These are phyloP conservation scores for Cystobasidium pallidum DNA, from an alignment of 1,284 basidiomycete genomes.

Conservation along the genomic window DNA sequence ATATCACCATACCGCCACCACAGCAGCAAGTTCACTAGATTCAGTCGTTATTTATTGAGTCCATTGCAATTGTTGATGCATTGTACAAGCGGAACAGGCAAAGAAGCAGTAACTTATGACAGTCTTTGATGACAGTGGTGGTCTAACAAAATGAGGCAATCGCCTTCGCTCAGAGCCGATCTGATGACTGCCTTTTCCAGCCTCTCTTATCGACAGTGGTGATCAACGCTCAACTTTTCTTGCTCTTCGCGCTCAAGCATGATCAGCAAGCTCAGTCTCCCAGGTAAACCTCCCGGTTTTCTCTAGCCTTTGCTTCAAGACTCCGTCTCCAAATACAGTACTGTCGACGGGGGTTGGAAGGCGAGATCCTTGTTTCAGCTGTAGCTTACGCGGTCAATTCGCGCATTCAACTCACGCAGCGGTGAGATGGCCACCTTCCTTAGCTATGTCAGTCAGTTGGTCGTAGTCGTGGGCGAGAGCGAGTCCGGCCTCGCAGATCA, in stretches of 20 bases:
- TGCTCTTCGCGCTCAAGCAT: not conserved
- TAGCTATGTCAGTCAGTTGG: slow-evolving; percentile 50
- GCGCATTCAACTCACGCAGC: slow-evolving; percentile 44
- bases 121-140: too few relatives aligned
- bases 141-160: too few relatives aligned
- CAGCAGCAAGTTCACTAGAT: slow-evolving; percentile 27
- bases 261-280: slow-evolving; percentile 38
- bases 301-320: slow-evolving; percentile 50
- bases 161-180: too few relatives aligned
- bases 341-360: slow-evolving; percentile 20
- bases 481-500: slow-evolving; percentile 51
- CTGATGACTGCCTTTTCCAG: too few relatives aligned
- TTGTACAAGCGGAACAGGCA: not conserved
- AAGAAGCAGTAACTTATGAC: not conserved
- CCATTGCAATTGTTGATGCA: not conserved
- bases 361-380: not conserved
- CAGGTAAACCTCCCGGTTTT: slow-evolving; percentile 47
- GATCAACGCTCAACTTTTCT: not conserved
- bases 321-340: slow-evolving; percentile 47
- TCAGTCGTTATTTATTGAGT: not conserved
- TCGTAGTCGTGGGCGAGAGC: slow-evolving; percentile 51
- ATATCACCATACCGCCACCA: slow-evolving; percentile 33
- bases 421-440: slow-evolving; percentile 52
- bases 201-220: too few relatives aligned
- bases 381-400: not conserved